Evolutionary conservation across 352 stramenopile species (phyloP).

Genomic region (Phytopythium aichiense): DNA sequence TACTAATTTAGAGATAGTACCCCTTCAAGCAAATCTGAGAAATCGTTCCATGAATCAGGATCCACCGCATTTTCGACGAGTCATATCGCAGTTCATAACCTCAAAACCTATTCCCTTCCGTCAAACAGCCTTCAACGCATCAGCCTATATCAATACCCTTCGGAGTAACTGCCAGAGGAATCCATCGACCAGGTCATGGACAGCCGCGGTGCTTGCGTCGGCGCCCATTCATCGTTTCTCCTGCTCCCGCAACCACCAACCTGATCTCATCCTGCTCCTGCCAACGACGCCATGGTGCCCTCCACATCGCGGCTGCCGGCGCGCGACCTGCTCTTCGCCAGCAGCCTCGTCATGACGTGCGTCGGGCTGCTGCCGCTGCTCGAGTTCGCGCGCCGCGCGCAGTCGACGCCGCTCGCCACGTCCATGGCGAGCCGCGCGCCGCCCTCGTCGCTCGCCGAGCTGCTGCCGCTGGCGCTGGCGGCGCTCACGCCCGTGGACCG

Average conservation of each 20-base stretch:
- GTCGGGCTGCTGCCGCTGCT: slow-evolving; percentile 27
- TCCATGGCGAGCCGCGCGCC: not conserved
- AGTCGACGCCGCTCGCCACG: not conserved
- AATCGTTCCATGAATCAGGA: no score
- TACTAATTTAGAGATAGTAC: no score
- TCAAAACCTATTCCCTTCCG: no score
- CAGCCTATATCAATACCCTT: no score
- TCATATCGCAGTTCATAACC: no score
- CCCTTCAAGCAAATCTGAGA: no score
- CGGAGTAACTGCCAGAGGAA: no score
- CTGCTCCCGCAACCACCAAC: no score
- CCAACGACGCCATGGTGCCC: not conserved
- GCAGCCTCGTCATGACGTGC: slow-evolving; percentile 18
- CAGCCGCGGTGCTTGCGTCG: not conserved
- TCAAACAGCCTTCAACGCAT: no score
- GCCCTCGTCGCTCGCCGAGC: slow-evolving; percentile 8
- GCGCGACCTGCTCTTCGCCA: slow-evolving; percentile 11
- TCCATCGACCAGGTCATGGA: no score
- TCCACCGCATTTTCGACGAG: no score
- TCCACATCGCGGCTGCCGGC: not conserved
- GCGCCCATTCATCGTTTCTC: not conserved
- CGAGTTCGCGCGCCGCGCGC: slow-evolving; percentile 16
- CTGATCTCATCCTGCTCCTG: not conserved
- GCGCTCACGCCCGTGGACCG: slow-evolving; percentile 24
- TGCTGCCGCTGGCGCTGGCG: slow-evolving; percentile 19